Evolutionary conservation across 306 rosid species (phyloP).

Genomic region (Vigna unguiculata): DNA sequence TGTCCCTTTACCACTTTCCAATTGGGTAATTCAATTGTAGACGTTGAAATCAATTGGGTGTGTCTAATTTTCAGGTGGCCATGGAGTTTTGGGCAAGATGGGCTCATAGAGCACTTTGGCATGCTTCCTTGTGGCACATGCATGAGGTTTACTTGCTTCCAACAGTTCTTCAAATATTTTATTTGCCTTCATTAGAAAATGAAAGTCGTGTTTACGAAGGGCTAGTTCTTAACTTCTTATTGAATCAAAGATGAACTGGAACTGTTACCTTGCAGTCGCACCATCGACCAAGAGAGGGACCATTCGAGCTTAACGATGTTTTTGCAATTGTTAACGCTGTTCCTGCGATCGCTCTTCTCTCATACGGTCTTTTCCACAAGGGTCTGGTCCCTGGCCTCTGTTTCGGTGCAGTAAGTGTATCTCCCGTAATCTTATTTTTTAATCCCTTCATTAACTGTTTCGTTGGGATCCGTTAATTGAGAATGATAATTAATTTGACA

Average conservation of each 20-base stretch:
- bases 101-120: slow-evolving; percentile 59
- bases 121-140: slow-evolving; percentile 58
- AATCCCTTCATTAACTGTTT: slow-evolving; percentile 45
- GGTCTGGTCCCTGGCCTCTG: slow-evolving; percentile 94
- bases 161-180: slow-evolving; percentile 4
- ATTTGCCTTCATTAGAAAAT: background rate
- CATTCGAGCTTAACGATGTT: slow-evolving; percentile 92
- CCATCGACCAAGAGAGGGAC: slow-evolving; percentile 95
- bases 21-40: background rate
- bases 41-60: slow-evolving; percentile 16
- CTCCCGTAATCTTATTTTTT: slow-evolving; percentile 46
- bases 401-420: slow-evolving; percentile 83
- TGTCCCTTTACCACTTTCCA: background rate
- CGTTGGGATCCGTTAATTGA: slow-evolving; percentile 42
- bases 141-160: slow-evolving; percentile 45
- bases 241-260: slow-evolving; percentile 26
- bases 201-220: background rate
- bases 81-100: slow-evolving; percentile 66
- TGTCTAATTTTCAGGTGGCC: slow-evolving; percentile 46
- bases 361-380: slow-evolving; percentile 85
- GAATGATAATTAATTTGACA: slow-evolving; percentile 40
- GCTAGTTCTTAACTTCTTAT: background rate
- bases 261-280: slow-evolving; percentile 71
- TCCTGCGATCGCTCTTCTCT: slow-evolving; percentile 88
- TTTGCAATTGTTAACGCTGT: slow-evolving; percentile 88